Conservation (phyloP, 169 alveolate species). For the Plasmodium gonderi region DNA sequence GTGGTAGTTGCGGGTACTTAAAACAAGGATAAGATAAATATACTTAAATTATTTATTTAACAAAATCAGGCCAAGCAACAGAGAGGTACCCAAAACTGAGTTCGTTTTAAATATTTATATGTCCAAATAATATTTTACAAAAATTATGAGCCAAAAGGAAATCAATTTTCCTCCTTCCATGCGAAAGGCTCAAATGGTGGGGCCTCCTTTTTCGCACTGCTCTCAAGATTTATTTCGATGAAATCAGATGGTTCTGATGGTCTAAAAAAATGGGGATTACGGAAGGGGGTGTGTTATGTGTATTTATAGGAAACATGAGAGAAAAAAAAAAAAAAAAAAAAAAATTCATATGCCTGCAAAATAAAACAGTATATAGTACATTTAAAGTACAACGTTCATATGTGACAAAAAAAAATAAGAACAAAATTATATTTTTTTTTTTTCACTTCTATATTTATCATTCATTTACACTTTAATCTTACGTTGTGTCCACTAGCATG, state of each 20-base stretch:
- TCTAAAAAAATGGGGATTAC: not conserved
- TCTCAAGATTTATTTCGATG: conserved; percentile 55
- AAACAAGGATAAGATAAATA: no score
- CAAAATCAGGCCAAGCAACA: no score
- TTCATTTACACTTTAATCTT: not conserved
- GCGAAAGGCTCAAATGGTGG: conserved; percentile 76
- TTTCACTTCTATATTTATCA: not conserved
- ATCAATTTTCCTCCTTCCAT: conserved; percentile 75
- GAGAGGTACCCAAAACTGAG: no score
- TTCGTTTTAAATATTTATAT: no score
- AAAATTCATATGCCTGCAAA: no score
- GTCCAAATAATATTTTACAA: no score
- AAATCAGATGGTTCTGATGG: conserved; percentile 74
- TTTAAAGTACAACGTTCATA: no score
- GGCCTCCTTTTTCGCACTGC: conserved; percentile 41
- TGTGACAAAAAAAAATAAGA: not conserved
- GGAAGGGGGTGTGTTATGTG: not conserved
- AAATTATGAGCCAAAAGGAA: not conserved
- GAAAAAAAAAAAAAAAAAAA: not conserved
- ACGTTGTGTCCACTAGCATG: conserved; percentile 85
- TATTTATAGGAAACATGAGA: not conserved
- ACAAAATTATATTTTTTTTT: not conserved
- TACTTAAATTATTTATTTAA: no score
- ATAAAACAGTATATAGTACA: no score
- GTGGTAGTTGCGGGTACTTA: no score